A percentile compares a stretch with the other conserved stretches of the same genome.
phyloP scores from a whole-genome alignment of 768 basidiomycete species.

The Pulveroboletus sp. region DNA sequence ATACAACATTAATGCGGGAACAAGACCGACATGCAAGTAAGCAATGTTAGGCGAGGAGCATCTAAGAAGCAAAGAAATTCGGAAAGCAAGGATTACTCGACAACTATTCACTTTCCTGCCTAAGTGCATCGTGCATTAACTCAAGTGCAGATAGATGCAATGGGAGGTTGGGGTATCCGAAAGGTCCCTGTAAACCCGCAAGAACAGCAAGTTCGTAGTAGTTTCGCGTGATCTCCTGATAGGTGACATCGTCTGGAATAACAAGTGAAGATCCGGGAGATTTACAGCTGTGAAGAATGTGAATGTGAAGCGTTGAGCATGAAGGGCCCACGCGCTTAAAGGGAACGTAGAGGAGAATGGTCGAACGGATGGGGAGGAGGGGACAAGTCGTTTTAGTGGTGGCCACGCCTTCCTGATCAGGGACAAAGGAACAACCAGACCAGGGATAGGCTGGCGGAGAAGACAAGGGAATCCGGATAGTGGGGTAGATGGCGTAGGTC shows the following conservation, averaged over 20 bases:
- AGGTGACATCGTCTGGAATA: conserved; percentile 32
- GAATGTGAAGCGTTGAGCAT: conserved; percentile 54
- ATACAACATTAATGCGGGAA: conserved; percentile 27
- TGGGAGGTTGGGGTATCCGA: conserved; percentile 55
- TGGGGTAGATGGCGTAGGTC: conserved; percentile 50
- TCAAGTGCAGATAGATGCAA: conserved; percentile 75
- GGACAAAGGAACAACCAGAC: conserved; percentile 28
- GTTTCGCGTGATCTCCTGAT: conserved; percentile 61
- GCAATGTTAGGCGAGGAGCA: conserved; percentile 2
- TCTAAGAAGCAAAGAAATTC: conserved; percentile 10
- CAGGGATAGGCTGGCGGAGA: conserved; percentile 32
- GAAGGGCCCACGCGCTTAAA: conserved; percentile 37
- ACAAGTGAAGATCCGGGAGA: conserved; percentile 39
- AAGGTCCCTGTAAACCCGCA: conserved; percentile 41
- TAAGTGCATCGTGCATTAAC: conserved; percentile 48
- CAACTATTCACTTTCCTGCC: conserved; percentile 25
- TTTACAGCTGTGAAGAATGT: conserved; percentile 53
- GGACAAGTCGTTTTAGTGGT: conserved; percentile 32
- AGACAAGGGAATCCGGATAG: conserved; percentile 41
- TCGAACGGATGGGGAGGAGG: conserved; percentile 55
- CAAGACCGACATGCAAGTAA: conserved; percentile 9
- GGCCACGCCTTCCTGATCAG: conserved; percentile 29
- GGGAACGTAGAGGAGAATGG: conserved; percentile 57
- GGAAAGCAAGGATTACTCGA: not conserved
- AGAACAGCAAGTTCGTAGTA: conserved; percentile 71